Base-by-base conservation (phyloP, 495 filamentous ascomycete species). In the Aspergillus wentii region DNA sequence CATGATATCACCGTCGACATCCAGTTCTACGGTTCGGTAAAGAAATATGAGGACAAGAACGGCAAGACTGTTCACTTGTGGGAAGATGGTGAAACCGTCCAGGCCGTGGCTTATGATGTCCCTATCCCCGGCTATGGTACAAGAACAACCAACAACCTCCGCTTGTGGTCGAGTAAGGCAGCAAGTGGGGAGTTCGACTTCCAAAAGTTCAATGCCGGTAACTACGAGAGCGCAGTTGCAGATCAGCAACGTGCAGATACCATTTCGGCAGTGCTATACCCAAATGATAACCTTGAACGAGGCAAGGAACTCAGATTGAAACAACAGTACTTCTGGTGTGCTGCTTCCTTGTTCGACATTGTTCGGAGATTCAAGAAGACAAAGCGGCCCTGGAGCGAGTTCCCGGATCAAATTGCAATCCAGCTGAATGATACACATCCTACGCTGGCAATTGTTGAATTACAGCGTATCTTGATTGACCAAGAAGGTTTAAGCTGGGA, bases 281-380 rank as follows among this genome's bases (percentile, higher is more conserved):
- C 92, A 5, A 98, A 98, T 56, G 92, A 98, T 57, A 97, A 95
- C 58, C 75, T 98, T 19, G 91, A 95, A 39, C 82, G 86, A 43
- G 92, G 92, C 35, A 98, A 98, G 63, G 92, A 98, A 65, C 83
- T 98, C 39, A 85, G 92, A 37, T 69, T 98, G 54, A 98, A 97
- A 75, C 92, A 98, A 58, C 92, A 98, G 61, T 98, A 98, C 73
- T 98, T 98, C 71, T 98, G 92, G 92, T 94, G 94, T 63, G 90
- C 92, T 34, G 92, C 92, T 5, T 97, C 94, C 11, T 71, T 98
- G 5, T 88, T 82, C 55, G 92, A 98, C 52, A 97, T 98, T 65
- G 83, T 98, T 34, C 85, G 92, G 17, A 80, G 92, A 30, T 98
- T 97, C 77, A 97, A 96, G 74, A 98, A 98, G 74, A 80, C 88